Conservation (phyloP, 1,284 basidiomycete species). For the Fistulinella cinereoalba region DNA sequence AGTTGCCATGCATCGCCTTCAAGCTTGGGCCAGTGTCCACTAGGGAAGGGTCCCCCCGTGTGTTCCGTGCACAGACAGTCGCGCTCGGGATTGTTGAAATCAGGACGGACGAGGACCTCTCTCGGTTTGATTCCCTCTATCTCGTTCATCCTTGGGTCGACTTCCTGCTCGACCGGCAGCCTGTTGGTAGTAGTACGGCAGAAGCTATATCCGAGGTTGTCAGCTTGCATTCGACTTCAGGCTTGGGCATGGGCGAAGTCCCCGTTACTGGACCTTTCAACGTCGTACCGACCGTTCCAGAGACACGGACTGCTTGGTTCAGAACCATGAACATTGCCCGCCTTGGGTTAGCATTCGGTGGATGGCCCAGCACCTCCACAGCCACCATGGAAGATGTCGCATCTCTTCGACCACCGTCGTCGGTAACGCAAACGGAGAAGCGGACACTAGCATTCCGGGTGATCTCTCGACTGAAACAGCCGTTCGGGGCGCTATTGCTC, state of each 20-base stretch:
- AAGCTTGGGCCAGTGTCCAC: neutral
- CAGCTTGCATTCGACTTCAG: no score
- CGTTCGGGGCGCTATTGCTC: neutral
- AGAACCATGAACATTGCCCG: neutral
- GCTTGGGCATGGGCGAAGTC: no score
- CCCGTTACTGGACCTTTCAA: no score
- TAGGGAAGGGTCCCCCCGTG: fast-evolving
- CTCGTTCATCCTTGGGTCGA: neutral
- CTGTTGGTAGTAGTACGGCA: neutral
- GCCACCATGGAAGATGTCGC: neutral
- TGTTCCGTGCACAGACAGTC: neutral
- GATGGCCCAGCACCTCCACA: neutral
- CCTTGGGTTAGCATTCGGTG: neutral
- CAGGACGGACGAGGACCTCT: neutral
- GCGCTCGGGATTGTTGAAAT: neutral
- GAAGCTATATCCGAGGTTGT: neutral
- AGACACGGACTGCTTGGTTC: neutral
- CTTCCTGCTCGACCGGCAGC: neutral
- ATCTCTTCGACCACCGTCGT: neutral
- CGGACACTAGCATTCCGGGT: neutral
- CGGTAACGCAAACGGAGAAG: neutral
- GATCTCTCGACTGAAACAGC: neutral
- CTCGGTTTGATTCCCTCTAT: neutral
- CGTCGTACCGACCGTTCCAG: neutral
- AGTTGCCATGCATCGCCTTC: neutral